Base-by-base conservation (phyloP, 2,329 filamentous ascomycete genomes). In the Apiospora pterosperma region DNA sequence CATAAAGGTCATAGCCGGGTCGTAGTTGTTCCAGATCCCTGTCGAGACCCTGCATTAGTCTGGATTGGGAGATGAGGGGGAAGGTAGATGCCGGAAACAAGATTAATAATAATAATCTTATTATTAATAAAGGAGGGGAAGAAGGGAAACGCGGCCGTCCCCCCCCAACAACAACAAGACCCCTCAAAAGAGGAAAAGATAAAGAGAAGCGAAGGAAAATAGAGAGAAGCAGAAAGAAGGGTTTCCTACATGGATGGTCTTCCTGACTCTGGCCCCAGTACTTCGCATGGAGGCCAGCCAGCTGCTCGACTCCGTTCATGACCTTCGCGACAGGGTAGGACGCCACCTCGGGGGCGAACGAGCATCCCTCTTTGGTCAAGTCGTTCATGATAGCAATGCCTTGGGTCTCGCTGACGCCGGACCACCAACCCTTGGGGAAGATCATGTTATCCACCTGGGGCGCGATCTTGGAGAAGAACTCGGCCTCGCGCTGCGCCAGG, bases 341-440 rank as follows among this genome's bases (percentile, higher is more conserved):
- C 11, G 69, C 66, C 1, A 74, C 72, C 42, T 78, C 75, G 1
- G 72, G 63, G 1, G 76, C 69, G 64, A 80, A 80, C 0, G 72
- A 72, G 70, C 74, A 78, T 3, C 70, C 72, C 21, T 77, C 72
- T 3, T 70, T 61, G 0, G 64, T 66, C 2, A 79, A 70, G 65
- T 80, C 77, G 6, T 70, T 70, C 76, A 80, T 79, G 63, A 79
- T 73, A 25, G 71, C 73, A 52, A 80, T 78, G 8, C 77, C 77
- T 59, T 80, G 78, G 39, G 67, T 73, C 6, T 75, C 70, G 62
- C 68, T 74, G 8, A 65, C 73, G n/a, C 75, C 77, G 4, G 69
- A 71, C 76, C 76, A 79, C 76, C 74, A 80, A 7, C 72, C 72
- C 59, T 69, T 77, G 23, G 77, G 77, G 60, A 75, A 76, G 58